phyloP scores from a whole-genome alignment of 106 monocot genomes.

The Dendrobium huoshanense region DNA sequence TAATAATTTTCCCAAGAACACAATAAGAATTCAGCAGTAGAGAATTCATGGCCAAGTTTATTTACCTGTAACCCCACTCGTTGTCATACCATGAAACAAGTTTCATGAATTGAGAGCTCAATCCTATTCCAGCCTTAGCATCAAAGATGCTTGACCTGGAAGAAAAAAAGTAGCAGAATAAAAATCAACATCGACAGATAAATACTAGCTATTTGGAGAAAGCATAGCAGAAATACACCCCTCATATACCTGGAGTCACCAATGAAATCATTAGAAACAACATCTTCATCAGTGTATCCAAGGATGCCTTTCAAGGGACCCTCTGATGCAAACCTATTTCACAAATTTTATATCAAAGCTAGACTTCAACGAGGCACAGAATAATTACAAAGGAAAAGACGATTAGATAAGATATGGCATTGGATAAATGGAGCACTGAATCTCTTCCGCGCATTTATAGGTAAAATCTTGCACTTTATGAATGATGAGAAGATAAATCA shows the following conservation, averaged over 20 bases:
- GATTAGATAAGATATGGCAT: not conserved
- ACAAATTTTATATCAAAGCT: not conserved
- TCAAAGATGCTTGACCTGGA: constrained; percentile 95
- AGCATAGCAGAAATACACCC: not conserved
- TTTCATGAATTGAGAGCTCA: constrained; percentile 90
- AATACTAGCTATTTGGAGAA: not conserved
- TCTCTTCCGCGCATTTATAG: too few species aligned
- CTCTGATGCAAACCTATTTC: constrained; percentile 65
- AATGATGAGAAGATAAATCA: not conserved
- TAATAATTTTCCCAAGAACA: too few species aligned
- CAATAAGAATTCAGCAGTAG: too few species aligned
- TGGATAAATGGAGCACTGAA: too few species aligned
- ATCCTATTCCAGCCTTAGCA: constrained; percentile 94
- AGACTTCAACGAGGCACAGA: not conserved
- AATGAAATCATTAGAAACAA: constrained; percentile 93
- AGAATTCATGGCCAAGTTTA: not conserved
- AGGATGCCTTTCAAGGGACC: constrained; percentile 79
- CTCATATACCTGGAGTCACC: constrained; percentile 72
- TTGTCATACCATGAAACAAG: constrained; percentile 97
- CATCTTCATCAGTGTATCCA: constrained; percentile 96
- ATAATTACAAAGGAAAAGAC: not conserved
- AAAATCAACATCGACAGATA: not conserved
- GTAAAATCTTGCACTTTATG: not conserved
- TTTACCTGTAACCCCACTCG: constrained; percentile 99
- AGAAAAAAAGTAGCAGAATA: not conserved